phyloP scores from a whole-genome alignment of 1,139 yeast species.

The Kodamaea anthophila region DNA sequence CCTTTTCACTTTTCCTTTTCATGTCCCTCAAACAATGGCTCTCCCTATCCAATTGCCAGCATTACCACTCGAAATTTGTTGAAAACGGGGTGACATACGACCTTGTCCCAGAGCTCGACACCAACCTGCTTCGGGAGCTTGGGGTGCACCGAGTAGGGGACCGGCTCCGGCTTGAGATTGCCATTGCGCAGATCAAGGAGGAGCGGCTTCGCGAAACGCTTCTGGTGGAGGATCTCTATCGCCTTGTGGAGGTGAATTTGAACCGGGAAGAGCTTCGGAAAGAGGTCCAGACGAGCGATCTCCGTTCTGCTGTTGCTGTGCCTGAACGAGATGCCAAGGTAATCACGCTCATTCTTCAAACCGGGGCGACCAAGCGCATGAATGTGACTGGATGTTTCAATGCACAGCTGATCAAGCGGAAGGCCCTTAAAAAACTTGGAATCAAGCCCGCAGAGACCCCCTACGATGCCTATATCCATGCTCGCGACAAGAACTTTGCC shows the following conservation, averaged over 20 bases:
- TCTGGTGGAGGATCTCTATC: constrained; percentile 25
- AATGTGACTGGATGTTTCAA: constrained; percentile 77
- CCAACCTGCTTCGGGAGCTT: constrained; percentile 60
- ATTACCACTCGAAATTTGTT: constrained; percentile 28
- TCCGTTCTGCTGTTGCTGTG: constrained; percentile 12
- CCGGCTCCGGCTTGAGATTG: constrained; percentile 58
- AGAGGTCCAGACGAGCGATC: no score
- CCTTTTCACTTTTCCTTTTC: no score
- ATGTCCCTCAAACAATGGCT: constrained; percentile 27
- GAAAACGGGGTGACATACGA: constrained; percentile 55
- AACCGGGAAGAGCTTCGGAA: constrained; percentile 9
- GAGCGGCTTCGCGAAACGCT: constrained; percentile 30
- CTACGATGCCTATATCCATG: constrained; percentile 42
- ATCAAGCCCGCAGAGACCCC: constrained; percentile 31
- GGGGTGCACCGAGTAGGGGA: constrained; percentile 83
- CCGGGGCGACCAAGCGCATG: constrained; percentile 69
- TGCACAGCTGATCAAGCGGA: constrained; percentile 71
- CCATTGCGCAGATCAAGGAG: constrained; percentile 39
- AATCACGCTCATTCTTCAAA: constrained; percentile 65
- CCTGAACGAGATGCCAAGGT: constrained; percentile 29
- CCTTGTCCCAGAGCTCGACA: constrained; percentile 59
- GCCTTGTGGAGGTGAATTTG: constrained; percentile 19
- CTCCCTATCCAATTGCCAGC: constrained; percentile 30
- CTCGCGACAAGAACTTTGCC: constrained; percentile 7
- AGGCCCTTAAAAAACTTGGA: constrained; percentile 59